phyloP scores from a whole-genome alignment of 2,329 filamentous ascomycete species.

The Nothophoma quercina region DNA sequence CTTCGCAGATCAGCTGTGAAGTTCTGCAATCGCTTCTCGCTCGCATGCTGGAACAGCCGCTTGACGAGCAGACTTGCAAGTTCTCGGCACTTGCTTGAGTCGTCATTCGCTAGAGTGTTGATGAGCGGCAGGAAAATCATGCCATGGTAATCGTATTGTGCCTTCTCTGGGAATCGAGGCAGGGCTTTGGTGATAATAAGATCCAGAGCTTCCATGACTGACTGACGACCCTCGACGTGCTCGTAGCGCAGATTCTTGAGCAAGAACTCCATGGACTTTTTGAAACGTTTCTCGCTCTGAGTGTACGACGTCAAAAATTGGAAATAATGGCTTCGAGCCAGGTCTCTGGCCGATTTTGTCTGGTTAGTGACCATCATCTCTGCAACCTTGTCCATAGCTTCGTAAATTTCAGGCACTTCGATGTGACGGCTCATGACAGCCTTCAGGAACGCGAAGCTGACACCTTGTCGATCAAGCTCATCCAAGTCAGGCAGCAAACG shows the following conservation, averaged over 20 bases:
- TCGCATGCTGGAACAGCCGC: conserved; percentile 79
- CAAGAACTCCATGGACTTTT: conserved; percentile 87
- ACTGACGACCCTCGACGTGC: conserved; percentile 85
- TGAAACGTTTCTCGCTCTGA: conserved; percentile 86
- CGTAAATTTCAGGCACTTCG: conserved; percentile 87
- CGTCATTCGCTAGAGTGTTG: conserved; percentile 86
- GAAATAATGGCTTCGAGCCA: conserved; percentile 88
- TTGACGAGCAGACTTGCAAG: conserved; percentile 82
- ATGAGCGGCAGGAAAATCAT: conserved; percentile 88
- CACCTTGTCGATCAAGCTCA: conserved; percentile 88
- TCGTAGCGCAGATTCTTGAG: conserved; percentile 91
- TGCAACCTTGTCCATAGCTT: conserved; percentile 81
- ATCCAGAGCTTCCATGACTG: conserved; percentile 91
- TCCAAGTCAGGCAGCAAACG: conserved; percentile 89
- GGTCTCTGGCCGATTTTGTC: conserved; percentile 83
- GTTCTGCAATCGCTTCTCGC: conserved; percentile 72
- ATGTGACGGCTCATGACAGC: conserved; percentile 86
- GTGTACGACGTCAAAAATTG: conserved; percentile 96
- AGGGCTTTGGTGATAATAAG: conserved; percentile 78
- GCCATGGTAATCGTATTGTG: conserved; percentile 80
- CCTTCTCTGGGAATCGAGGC: conserved; percentile 65
- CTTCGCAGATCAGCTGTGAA: conserved; percentile 75
- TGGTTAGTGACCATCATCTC: conserved; percentile 97
- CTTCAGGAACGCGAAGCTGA: conserved; percentile 93
- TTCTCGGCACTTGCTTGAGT: conserved; percentile 82